phyloP scores from a whole-genome alignment of 2,329 filamentous ascomycete species.

The Xylariaceae sp. region DNA sequence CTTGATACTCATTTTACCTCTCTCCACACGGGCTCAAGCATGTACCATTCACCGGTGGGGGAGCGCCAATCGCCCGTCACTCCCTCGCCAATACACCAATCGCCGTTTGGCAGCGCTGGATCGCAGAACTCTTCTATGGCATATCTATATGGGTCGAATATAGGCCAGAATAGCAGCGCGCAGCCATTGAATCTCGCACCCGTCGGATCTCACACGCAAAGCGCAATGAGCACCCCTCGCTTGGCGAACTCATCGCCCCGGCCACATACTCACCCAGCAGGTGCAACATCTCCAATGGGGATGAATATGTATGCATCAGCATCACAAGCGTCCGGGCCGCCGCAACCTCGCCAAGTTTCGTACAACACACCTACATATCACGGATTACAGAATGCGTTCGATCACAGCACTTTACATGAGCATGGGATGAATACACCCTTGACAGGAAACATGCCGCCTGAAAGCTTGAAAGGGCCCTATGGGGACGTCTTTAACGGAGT shows the following conservation, averaged over 20 bases:
- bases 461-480: slow-evolving; percentile 38
- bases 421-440: slow-evolving; percentile 39
- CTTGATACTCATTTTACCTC: slow-evolving; percentile 41
- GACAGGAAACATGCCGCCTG: slow-evolving; percentile 40
- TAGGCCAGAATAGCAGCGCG: slow-evolving; percentile 31
- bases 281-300: slow-evolving; percentile 39
- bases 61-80: slow-evolving; percentile 40
- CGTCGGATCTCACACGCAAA: slow-evolving; percentile 35
- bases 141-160: slow-evolving; percentile 34
- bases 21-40: slow-evolving; percentile 33
- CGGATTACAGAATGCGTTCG: slow-evolving; percentile 36
- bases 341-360: slow-evolving; percentile 37
- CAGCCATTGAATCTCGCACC: slow-evolving; percentile 37
- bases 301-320: slow-evolving; percentile 41
- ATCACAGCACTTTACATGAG: slow-evolving; percentile 39
- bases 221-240: slow-evolving; percentile 36
- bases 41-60: slow-evolving; percentile 33
- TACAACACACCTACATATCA: slow-evolving; percentile 39
- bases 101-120: slow-evolving; percentile 35
- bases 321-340: slow-evolving; percentile 37
- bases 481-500: slow-evolving; percentile 33
- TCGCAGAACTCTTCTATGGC: slow-evolving; percentile 34
- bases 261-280: slow-evolving; percentile 34
- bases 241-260: slow-evolving; percentile 38
- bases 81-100: slow-evolving; percentile 39